Base-by-base conservation (phyloP, 768 basidiomycete genomes). In the Lactarius deliciosus region DNA sequence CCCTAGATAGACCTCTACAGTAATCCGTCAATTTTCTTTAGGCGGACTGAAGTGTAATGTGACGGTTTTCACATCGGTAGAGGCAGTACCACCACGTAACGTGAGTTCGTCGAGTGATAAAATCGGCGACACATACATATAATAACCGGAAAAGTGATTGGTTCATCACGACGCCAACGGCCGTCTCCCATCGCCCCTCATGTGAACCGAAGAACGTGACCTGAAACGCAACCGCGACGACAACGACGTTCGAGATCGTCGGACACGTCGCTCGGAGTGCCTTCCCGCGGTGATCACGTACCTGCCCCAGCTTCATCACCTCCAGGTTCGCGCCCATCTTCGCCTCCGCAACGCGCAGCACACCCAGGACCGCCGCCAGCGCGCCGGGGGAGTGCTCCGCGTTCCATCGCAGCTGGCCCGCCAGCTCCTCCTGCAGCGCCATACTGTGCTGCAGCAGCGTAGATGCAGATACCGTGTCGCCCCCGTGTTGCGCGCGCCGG, bases 381-480 rank as follows among this genome's bases (percentile, higher is more conserved):
- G 79, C 9, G 72, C 74, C 3, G 72, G 68, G 1, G 32, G 7
- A 0, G 32, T 0, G 32, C 32, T 7, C 32, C 6, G 32, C 0
- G 32, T 32, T 74, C 64, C 75, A 65, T 66, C 28, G 67, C 60
- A 98, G 79, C 13, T 94, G 93, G 11, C 86, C 80, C 0, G 94
- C 93, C 57, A 96, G 84, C 28, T 91, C 85, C 60, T 92, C 84
- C 30, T 96, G 94, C 2, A 90, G 77, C 0, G 82, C 80, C n/a
- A n/a, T n/a, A n/a, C n/a, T n/a, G n/a, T n/a, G n/a, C n/a, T n/a
- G n/a, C n/a, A n/a, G n/a, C n/a, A 9, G 10, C 8, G 32, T 7
- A 32, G 32, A 8, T 32, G 32, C 32, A 10, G 34, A 36, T 11
- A 11, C 10, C 10, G 40, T 58, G 22, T n/a, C 36, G 36, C 11